Base-by-base conservation (phyloP, 2,329 filamentous ascomycete species). In the Fusarium paranaense region DNA sequence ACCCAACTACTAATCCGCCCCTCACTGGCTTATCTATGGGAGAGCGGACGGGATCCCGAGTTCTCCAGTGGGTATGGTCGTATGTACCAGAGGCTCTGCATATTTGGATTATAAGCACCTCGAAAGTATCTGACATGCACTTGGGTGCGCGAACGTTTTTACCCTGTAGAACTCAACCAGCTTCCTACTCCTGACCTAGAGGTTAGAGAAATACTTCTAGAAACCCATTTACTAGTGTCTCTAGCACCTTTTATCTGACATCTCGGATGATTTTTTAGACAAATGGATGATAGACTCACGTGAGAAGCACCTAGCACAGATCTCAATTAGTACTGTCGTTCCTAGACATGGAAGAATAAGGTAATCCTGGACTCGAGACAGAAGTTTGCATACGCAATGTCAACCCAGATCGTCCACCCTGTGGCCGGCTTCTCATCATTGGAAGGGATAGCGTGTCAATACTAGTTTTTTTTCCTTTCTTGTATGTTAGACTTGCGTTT, bases 31-130 rank as follows among this genome's bases (percentile, higher is more conserved):
- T 27, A 6, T 27, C 27, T 27, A 27, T 27, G 27, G 27, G 27
- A 27, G 27, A 27, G 27, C 27, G 27, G 27, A 50, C 45, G 45
- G 25, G 45, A 50, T 50, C 45, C 45, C 45, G 45, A 50, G 25
- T 50, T 50, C 16, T 50, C 45, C 45, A 27, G 25, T 30, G 45
- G 45, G 45, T 50, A 50, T 50, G 45, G 45, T 30, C 45, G 45
- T 50, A 50, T 50, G 45, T 50, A n/a, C 16, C 0, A n/a, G 25
- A 4, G 1, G 0, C 1, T 0, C 9, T n/a, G 1, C 16, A 30
- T 1, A 30, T 6, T 6, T 13, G 5, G 4, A 52, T 30, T 52
- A 30, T 32, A 32, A 32, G 8, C 27, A 30, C 7, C 27, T 30
- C 27, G 27, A 30, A 30, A 30, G 7, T 30, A 7, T 9, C 27